These are phyloP conservation scores for Crinitomyces ghanaensis DNA, from an alignment of 805 yeast genomes.

Conservation along the genomic window DNA sequence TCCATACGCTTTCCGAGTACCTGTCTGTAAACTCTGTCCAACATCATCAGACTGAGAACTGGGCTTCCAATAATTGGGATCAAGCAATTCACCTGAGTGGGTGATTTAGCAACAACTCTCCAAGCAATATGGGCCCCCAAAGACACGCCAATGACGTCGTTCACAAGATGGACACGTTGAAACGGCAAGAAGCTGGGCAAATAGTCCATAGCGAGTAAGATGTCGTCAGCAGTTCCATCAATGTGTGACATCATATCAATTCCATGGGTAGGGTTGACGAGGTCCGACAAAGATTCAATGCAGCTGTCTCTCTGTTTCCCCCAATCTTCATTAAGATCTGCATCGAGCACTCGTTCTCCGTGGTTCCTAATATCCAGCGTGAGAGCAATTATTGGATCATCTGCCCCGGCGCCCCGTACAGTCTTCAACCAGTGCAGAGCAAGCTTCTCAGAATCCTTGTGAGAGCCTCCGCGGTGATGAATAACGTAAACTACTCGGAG, in stretches of 20 bases:
- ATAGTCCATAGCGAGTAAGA: constrained; percentile 33
- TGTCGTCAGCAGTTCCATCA: constrained; percentile 38
- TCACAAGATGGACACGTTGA: constrained; percentile 13
- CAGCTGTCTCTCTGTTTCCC: background rate
- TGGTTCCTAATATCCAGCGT: constrained; percentile 47
- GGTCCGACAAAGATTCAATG: too few relatives aligned
- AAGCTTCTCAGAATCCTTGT: constrained; percentile 30
- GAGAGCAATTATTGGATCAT: constrained; percentile 34
- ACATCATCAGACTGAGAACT: constrained; percentile 34
- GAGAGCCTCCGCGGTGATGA: constrained; percentile 36
- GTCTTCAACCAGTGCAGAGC: constrained; percentile 33
- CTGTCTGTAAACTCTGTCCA: constrained; percentile 19
- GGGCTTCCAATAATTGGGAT: constrained; percentile 44
- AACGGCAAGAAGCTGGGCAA: constrained; percentile 29
- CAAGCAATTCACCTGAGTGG: constrained; percentile 23
- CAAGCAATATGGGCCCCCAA: constrained; percentile 49
- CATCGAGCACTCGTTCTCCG: constrained; percentile 35
- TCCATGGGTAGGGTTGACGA: constrained; percentile 36
- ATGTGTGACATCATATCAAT: constrained; percentile 38
- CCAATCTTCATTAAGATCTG: constrained; percentile 34
- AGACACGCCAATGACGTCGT: constrained; percentile 38
- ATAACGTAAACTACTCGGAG: constrained; percentile 21
- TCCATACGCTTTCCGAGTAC: background rate
- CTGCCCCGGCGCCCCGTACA: too few relatives aligned
- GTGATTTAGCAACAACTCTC: constrained; percentile 27